Evolutionary conservation across 768 basidiomycete genomes (phyloP).

Genomic region (Mycena galopus): DNA sequence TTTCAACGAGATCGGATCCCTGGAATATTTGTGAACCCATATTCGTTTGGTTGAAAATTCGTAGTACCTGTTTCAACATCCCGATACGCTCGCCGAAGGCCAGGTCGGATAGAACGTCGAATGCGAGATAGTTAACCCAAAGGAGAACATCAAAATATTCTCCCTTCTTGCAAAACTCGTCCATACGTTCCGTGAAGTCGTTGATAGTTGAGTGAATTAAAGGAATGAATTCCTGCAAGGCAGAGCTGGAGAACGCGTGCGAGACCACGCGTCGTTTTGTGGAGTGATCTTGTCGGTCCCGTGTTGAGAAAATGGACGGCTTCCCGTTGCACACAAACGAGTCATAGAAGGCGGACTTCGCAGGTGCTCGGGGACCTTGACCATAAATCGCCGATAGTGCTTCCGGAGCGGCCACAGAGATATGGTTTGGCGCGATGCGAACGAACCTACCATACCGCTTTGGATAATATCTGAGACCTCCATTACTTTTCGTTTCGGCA

Average conservation of each 20-base stretch:
- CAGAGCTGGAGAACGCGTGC: constrained; percentile 45
- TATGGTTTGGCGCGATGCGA: constrained; percentile 49
- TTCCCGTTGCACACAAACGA: constrained; percentile 45
- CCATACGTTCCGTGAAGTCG: constrained; percentile 38
- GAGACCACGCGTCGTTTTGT: constrained; percentile 48
- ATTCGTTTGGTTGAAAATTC: background rate
- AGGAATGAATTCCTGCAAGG: constrained; percentile 37
- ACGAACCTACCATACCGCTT: constrained; percentile 48
- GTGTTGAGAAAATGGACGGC: constrained; percentile 48
- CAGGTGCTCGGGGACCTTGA: constrained; percentile 46
- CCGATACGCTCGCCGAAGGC: constrained; percentile 51
- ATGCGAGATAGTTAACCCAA: constrained; percentile 52
- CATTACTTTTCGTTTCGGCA: background rate
- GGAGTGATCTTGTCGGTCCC: constrained; percentile 48
- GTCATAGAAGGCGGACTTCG: constrained; percentile 49
- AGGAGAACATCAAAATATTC: constrained; percentile 40
- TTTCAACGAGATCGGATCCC: constrained; percentile 44
- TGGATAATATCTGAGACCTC: background rate
- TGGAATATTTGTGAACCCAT: constrained; percentile 4
- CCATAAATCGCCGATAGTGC: constrained; percentile 47
- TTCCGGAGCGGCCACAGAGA: constrained; percentile 46
- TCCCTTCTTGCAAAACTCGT: constrained; percentile 36
- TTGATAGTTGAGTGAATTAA: constrained; percentile 37
- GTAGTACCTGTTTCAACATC: constrained; percentile 43
- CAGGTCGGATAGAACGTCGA: constrained; percentile 50